Percentiles rank a stretch among this genome's conserved stretches.
Evolutionary conservation across 2,329 filamentous ascomycete genomes (phyloP).

Genomic region (Dactylonectria estremocensis): DNA sequence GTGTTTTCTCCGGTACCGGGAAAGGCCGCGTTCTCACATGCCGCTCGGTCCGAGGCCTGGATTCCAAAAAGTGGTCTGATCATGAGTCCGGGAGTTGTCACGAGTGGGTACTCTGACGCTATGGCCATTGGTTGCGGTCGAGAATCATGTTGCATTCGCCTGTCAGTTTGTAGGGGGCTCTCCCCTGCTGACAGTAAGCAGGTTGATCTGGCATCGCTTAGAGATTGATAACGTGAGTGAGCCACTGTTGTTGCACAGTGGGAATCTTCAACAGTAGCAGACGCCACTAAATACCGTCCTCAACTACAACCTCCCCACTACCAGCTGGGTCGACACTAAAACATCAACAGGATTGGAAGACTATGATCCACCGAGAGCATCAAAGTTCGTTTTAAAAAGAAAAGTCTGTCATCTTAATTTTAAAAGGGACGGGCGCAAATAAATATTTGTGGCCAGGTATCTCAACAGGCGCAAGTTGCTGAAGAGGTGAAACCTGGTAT

Average conservation of each 20-base stretch:
- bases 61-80: constrained; percentile 31
- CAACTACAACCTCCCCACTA: no score
- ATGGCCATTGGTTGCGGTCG: not conserved
- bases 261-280: not conserved
- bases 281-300: no score
- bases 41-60: constrained; percentile 28
- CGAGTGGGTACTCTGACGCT: constrained; percentile 13
- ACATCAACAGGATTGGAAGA: no score
- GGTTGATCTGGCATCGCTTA: constrained; percentile 19
- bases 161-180: constrained; percentile 11
- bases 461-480: no score
- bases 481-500: no score
- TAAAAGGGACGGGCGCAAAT: no score
- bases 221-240: not conserved
- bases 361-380: no score
- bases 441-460: no score
- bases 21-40: constrained; percentile 31
- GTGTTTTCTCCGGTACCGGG: constrained; percentile 31
- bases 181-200: constrained; percentile 21
- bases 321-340: no score
- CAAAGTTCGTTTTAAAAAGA: no score
- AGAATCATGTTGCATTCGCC: constrained; percentile 21
- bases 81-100: constrained; percentile 10
- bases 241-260: not conserved
- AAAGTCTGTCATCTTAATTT: no score